phyloP scores from a whole-genome alignment of 2,329 filamentous ascomycete species.

The Penicillium vulpinum region DNA sequence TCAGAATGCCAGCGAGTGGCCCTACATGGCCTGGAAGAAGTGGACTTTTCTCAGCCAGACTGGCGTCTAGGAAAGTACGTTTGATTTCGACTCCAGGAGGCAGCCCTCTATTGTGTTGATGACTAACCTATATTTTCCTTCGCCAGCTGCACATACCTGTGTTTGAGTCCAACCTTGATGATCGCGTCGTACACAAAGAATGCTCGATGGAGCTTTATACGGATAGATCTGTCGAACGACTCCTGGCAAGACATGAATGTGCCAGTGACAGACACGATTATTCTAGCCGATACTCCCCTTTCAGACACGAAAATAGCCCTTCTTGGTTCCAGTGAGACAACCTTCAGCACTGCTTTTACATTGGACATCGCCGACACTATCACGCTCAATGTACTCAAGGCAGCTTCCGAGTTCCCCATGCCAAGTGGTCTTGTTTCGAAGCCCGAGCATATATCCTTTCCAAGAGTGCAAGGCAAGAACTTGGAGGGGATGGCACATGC shows the following conservation, averaged over 20 bases:
- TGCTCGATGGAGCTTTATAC: conserved; percentile 4
- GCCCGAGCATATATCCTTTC: conserved; percentile 40
- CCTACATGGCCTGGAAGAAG: conserved; percentile 43
- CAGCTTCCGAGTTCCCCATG: conserved; percentile 2
- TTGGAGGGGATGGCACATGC: conserved; percentile 36
- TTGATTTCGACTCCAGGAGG: neutral
- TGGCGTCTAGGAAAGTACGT: conserved; percentile 27
- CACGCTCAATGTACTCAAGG: neutral
- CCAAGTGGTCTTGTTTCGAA: conserved; percentile 5
- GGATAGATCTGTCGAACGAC: conserved; percentile 3
- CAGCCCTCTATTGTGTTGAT: neutral
- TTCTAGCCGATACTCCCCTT: neutral
- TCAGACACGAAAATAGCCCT: conserved; percentile 1
- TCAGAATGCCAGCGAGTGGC: conserved; percentile 31
- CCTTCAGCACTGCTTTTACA: neutral
- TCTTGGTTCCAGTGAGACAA: conserved; percentile 7
- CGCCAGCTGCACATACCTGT: conserved; percentile 7
- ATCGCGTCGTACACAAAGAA: conserved; percentile 6
- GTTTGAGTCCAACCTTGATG: neutral
- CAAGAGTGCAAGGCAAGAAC: conserved; percentile 27
- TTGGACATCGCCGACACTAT: neutral
- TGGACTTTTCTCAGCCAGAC: conserved; percentile 28
- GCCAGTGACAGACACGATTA: conserved; percentile 5
- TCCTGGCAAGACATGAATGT: conserved; percentile 3
- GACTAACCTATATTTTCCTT: neutral